Base-by-base conservation (phyloP, 257 asterid genomes). In the Forsythia viridissima region DNA sequence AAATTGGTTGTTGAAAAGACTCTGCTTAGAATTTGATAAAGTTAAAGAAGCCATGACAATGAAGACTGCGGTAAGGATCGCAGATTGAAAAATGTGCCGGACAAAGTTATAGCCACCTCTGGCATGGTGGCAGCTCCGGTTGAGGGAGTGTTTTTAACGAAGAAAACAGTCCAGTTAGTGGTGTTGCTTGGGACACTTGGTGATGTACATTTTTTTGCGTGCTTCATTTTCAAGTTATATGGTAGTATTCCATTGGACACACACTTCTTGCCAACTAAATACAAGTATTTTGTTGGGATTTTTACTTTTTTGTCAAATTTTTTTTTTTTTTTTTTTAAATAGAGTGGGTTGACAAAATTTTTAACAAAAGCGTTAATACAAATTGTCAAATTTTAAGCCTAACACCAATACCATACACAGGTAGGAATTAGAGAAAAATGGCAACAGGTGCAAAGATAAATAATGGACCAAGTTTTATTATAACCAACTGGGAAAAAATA, bases 211-310 rank as follows among this genome's bases (percentile, higher is more conserved):
- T 93, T 93, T 89, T 80, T 93, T 48, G 87, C 98, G 5, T 91
- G 98, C 79, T 93, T 93, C 76, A 79, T 97, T 85, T 93, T 93
- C 79, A 93, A 92, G 70, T 44, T 24, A 24, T 93, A 7, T 93
- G 98, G 98, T 93, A 97, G 98, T 3, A 83, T 93, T 75, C 98
- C 98, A 0, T 67, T 89, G 2, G 98, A 93, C 80, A 93, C 98
- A 4, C 98, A 92, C 70, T 93, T 92, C 81, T 83, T 93, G 44
- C 76, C 24, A 24, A 24, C 24, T 24, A 24, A 24, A 24, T 24
- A 24, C 24, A 24, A 24, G 24, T 24, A 24, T 24, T 24, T 24
- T 24, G 24, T 24, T 24, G 24, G 24, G 24, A 24, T 24, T 24
- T 24, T 24, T 24, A 24, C 24, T 24, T 24, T 24, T 24, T 24